Conservation (phyloP, 2,329 filamentous ascomycete species). For the Coniochaeta hoffmannii region DNA sequence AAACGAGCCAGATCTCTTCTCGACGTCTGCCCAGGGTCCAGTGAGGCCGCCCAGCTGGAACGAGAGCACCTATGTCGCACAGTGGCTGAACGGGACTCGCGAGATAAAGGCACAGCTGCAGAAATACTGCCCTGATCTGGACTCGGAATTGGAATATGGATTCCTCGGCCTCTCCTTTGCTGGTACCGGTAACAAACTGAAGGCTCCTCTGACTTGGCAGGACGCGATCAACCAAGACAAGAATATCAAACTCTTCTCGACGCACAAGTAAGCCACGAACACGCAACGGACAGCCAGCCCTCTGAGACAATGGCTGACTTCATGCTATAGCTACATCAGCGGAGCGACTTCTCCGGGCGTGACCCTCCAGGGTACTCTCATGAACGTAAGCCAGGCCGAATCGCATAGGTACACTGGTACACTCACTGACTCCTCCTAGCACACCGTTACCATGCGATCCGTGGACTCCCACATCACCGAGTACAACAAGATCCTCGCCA, state of each 20-base stretch:
- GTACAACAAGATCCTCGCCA: slow-evolving; percentile 31
- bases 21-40: slow-evolving; percentile 40
- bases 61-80: slow-evolving; percentile 45
- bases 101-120: slow-evolving; percentile 37
- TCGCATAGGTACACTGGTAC: too few species aligned
- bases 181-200: slow-evolving; percentile 41
- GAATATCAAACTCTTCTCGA: slow-evolving; percentile 45
- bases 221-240: slow-evolving; percentile 41
- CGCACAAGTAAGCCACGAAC: slow-evolving; percentile 44
- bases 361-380: slow-evolving; percentile 52
- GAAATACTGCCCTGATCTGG: slow-evolving; percentile 42
- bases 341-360: slow-evolving; percentile 52
- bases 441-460: slow-evolving; percentile 42
- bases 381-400: slow-evolving; percentile 34
- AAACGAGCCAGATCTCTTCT: slow-evolving; percentile 56
- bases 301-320: slow-evolving; percentile 4
- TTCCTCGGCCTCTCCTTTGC: slow-evolving; percentile 54
- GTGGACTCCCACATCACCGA: slow-evolving; percentile 41
- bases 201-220: slow-evolving; percentile 41
- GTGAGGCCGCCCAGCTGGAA: slow-evolving; percentile 45
- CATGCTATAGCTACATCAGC: slow-evolving; percentile 47
- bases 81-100: slow-evolving; percentile 50
- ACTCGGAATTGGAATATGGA: slow-evolving; percentile 30
- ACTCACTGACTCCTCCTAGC: slow-evolving; percentile 15
- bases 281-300: neutral